Conservation (phyloP, 2,329 filamentous ascomycete species). For the Sclerotinia nivalis region DNA sequence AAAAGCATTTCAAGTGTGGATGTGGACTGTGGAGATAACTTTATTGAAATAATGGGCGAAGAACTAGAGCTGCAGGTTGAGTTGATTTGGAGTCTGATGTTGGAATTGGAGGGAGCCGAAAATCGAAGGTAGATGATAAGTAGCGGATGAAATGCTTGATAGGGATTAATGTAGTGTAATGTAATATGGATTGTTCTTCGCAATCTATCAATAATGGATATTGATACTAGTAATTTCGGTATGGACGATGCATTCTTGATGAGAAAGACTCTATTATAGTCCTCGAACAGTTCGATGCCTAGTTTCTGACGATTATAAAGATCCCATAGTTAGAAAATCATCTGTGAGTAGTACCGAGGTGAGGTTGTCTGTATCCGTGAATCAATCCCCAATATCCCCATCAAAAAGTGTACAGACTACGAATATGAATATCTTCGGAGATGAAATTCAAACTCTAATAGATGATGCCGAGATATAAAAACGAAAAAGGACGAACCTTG, state of each 20-base stretch:
- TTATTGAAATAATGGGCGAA: neutral
- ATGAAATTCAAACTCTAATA: neutral
- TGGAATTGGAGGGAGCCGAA: neutral
- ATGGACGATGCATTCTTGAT: too few relatives aligned
- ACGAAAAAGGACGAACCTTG: neutral
- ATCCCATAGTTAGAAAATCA: neutral
- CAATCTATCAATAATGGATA: neutral
- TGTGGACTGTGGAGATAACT: neutral
- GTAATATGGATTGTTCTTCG: neutral
- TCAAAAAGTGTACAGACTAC: neutral
- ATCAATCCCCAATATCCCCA: neutral
- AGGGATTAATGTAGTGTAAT: too few relatives aligned
- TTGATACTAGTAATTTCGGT: neutral
- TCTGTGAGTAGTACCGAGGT: neutral
- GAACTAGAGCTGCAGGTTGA: neutral
- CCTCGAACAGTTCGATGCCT: neutral
- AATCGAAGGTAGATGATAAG: neutral
- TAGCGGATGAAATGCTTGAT: neutral
- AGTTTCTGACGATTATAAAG: neutral
- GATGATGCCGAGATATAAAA: neutral
- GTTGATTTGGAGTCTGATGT: neutral
- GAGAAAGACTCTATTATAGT: neutral
- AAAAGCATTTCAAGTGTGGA: neutral
- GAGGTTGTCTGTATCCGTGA: neutral
- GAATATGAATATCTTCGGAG: neutral